Base-by-base conservation (phyloP, 2,329 filamentous ascomycete species). In the Colletotrichum abscissum region DNA sequence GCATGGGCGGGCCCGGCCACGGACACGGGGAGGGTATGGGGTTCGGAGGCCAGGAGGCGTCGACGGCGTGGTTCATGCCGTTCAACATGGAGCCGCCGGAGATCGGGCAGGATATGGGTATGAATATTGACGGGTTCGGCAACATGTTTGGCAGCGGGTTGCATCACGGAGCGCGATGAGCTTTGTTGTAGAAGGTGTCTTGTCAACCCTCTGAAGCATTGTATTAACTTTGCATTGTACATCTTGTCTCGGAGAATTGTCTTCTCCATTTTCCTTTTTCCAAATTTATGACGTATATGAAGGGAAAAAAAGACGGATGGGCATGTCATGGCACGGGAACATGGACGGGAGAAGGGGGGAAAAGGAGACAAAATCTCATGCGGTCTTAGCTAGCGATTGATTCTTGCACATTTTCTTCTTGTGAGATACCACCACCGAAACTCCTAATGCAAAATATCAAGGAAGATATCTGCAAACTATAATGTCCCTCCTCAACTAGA, bases 81-180 rank as follows among this genome's bases (percentile, higher is more conserved):
- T 97, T 98, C 83, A 97, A 97, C 80, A 91, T 97, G 83, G 94
- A 97, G 72, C 94, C 95, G 24, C 91, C 93, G 0, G 89, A 91
- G 70, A 82, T 90, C 55, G 83, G 84, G 7, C 87, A 88, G 67
- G 88, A 89, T 49, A 75, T 86, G 66, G 81, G 81, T 24, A 78
- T 85, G 28, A 83, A 83, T 46, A 81, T 87, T 30, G 89, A 90
- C 73, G 82, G 82, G 11, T 90, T 89, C 75, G 83, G 83, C 30
- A 82, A 79, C 33, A 85, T 90, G 78, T 89, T 90, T 77, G 83
- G 82, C 4, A 80, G 77, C 5, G 75, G 78, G 26, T 72, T 80
- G 75, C 78, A 80, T 67, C 78, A 79, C 56, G 67, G 67, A 14
- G 66, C 70, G 24, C 52, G 66, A 38, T 76, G 55, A 74, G 35